A percentile compares a stretch with the other conserved stretches of the same genome.
phyloP scores from a whole-genome alignment of 2,329 filamentous ascomycete genomes.

The Penicillium verrucosum region DNA sequence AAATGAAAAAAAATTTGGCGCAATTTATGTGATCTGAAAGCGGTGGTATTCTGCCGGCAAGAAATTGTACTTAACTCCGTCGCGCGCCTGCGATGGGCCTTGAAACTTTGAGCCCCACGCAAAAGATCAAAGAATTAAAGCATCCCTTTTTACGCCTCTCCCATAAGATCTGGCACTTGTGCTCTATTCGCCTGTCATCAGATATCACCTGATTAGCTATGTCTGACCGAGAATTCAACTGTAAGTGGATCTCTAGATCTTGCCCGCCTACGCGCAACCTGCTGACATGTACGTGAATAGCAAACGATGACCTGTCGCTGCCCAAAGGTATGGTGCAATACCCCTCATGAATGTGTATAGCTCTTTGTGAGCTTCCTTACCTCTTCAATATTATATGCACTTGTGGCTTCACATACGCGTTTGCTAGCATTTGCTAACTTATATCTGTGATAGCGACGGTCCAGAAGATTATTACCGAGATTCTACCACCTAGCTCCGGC shows the following conservation, averaged over 20 bases:
- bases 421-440: slow-evolving; percentile 10
- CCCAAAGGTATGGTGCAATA: slow-evolving; percentile 50
- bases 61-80: slow-evolving; percentile 21
- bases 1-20: slow-evolving; percentile 21
- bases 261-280: slow-evolving; percentile 14
- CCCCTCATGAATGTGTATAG: not conserved
- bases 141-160: not conserved
- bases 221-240: slow-evolving; percentile 56
- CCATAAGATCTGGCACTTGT: not conserved
- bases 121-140: slow-evolving; percentile 15
- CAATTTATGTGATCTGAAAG: slow-evolving; percentile 20
- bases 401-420: not conserved
- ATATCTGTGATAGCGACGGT: slow-evolving; percentile 56
- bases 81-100: slow-evolving; percentile 10
- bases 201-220: slow-evolving; percentile 32
- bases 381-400: not conserved
- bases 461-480: slow-evolving; percentile 87
- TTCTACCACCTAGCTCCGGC: slow-evolving; percentile 72
- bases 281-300: slow-evolving; percentile 34
- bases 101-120: slow-evolving; percentile 20
- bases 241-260: slow-evolving; percentile 32
- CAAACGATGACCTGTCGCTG: slow-evolving; percentile 58
- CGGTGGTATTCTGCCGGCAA: slow-evolving; percentile 31
- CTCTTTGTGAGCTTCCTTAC: not conserved
- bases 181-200: not conserved